Percentiles rank a stretch among this genome's conserved stretches.
Conservation (phyloP, 2,329 filamentous ascomycete genomes). For the Rugonectria rugulosa region DNA sequence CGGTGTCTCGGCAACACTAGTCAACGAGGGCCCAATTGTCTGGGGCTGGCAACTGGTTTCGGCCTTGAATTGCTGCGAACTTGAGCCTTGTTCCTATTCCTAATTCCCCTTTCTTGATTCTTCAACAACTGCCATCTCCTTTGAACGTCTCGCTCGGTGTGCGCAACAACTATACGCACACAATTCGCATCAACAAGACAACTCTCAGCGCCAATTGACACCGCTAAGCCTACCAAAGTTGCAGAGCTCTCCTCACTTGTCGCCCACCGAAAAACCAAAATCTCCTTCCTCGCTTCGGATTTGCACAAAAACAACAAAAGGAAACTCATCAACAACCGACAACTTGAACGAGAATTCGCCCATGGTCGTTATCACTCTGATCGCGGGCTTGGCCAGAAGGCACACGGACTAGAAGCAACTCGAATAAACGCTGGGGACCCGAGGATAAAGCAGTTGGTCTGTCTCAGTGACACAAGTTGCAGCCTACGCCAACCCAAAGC, state of each 20-base stretch:
- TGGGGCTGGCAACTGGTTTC: slow-evolving; percentile 8
- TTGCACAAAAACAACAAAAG: slow-evolving; percentile 4
- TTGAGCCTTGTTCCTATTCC: not conserved
- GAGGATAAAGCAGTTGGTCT: slow-evolving; percentile 15
- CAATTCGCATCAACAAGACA: not conserved
- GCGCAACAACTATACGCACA: slow-evolving; percentile 2
- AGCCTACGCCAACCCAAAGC: no score
- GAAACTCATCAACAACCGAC: slow-evolving; percentile 15
- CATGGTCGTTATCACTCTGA: slow-evolving; percentile 30
- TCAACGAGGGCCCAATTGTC: slow-evolving; percentile 2
- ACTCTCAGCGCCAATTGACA: slow-evolving; percentile 13
- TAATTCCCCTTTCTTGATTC: not conserved
- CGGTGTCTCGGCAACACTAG: slow-evolving; percentile 24
- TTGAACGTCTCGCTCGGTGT: not conserved
- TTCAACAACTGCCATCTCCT: slow-evolving; percentile 2
- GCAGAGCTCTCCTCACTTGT: slow-evolving; percentile 10
- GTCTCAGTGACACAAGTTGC: slow-evolving; percentile 13
- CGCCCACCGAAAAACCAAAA: slow-evolving; percentile 9
- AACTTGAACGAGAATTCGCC: slow-evolving; percentile 14
- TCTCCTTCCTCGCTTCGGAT: slow-evolving; percentile 11
- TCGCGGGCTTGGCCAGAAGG: slow-evolving; percentile 28
- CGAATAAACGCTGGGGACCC: no score
- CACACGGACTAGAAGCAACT: slow-evolving; percentile 23
- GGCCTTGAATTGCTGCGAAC: slow-evolving; percentile 6
- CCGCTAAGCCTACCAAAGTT: slow-evolving; percentile 1